phyloP scores from a whole-genome alignment of 192 early-diverging fungal species.

The Podila verticillata region DNA sequence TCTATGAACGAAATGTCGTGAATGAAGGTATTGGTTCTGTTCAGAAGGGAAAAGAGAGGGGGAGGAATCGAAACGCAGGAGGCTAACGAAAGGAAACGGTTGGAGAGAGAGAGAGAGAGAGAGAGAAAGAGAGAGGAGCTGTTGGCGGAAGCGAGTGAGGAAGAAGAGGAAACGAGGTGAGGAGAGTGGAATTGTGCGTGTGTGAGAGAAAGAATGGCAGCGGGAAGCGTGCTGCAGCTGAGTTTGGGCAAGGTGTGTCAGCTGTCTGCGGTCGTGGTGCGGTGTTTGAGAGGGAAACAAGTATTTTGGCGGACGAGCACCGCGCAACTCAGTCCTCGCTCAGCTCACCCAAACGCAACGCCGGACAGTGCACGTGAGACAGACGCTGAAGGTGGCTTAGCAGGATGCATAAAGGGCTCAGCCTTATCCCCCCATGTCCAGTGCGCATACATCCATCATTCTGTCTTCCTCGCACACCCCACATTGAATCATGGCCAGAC shows the following conservation, averaged over 20 bases:
- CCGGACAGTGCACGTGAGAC: not conserved
- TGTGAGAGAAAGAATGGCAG: not conserved
- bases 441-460: constrained; percentile 1
- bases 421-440: constrained; percentile 2
- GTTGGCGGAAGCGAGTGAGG: not conserved
- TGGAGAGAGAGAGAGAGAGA: not conserved
- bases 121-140: not conserved
- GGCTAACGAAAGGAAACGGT: not conserved
- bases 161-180: not conserved
- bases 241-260: not conserved
- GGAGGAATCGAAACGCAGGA: not conserved
- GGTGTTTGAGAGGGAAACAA: too few relatives aligned
- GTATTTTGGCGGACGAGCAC: too few relatives aligned
- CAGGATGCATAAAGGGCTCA: not conserved
- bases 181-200: not conserved
- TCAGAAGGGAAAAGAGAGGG: not conserved
- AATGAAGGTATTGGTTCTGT: too few relatives aligned
- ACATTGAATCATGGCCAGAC: constrained; percentile 20
- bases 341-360: too few relatives aligned
- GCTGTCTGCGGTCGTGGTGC: not conserved
- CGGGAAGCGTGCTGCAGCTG: not conserved
- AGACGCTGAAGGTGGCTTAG: not conserved
- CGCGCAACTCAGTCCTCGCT: too few relatives aligned
- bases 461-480: constrained; percentile 11
- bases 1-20: not conserved